Evolutionary conservation across 1,139 yeast species (phyloP).

Genomic region (Groenewaldozyma sp.): DNA sequence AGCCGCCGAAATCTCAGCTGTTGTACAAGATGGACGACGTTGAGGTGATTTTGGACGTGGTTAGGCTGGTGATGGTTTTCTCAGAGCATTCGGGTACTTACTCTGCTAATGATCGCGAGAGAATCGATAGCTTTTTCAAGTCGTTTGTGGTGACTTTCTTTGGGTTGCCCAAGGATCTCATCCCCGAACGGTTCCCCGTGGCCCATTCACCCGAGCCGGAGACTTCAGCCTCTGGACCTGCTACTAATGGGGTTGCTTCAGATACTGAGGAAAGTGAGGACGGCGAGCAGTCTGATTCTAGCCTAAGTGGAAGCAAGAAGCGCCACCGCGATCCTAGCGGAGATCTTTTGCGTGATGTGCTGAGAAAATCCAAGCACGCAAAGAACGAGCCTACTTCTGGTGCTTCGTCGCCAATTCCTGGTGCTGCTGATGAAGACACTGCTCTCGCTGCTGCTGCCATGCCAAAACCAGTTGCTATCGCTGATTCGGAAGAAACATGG

Average conservation of each 20-base stretch:
- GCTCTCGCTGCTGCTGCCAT: constrained; percentile 3
- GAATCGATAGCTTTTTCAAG: constrained; percentile 61
- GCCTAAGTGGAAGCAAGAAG: constrained; percentile 37
- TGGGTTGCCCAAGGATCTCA: constrained; percentile 33
- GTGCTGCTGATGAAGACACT: constrained; percentile 4
- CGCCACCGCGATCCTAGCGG: constrained; percentile 29
- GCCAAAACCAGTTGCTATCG: constrained; percentile 12
- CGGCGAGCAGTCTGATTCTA: constrained; percentile 16
- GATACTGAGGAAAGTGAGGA: constrained; percentile 7
- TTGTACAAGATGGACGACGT: constrained; percentile 56
- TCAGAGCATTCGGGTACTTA: constrained; percentile 59
- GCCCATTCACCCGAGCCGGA: neutral
- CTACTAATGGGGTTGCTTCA: constrained; percentile 5
- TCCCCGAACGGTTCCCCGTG: constrained; percentile 17
- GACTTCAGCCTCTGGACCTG: constrained; percentile 6
- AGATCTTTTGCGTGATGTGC: constrained; percentile 65
- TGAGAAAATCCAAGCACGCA: constrained; percentile 44
- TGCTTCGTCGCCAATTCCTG: constrained; percentile 23
- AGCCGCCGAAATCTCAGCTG: constrained; percentile 82
- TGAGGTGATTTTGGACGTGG: constrained; percentile 64
- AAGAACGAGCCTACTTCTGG: constrained; percentile 9
- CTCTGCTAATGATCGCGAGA: constrained; percentile 74
- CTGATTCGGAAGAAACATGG: constrained; percentile 18
- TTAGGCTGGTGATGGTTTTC: constrained; percentile 60
- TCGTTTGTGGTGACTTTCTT: constrained; percentile 65